A percentile compares a stretch with the other conserved stretches of the same genome.
These are phyloP conservation scores for Thermothielavioides terrestris DNA, from an alignment of 495 filamentous ascomycete species.

Conservation along the genomic window DNA sequence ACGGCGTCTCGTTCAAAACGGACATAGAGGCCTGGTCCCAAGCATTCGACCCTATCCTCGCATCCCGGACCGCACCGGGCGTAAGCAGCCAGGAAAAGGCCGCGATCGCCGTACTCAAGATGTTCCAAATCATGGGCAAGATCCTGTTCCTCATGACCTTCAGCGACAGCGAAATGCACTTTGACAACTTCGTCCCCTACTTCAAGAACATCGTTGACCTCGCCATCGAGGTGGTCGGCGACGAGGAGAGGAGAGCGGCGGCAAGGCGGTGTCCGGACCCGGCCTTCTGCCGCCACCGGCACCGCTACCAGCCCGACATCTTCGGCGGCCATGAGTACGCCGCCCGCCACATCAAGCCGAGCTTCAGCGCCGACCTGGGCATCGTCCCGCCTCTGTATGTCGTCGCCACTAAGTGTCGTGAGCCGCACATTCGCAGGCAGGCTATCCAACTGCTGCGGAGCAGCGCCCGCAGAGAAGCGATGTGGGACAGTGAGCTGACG, in stretches of 20 bases:
- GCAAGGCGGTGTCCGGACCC: slow-evolving; percentile 37
- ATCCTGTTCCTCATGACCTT: slow-evolving; percentile 49
- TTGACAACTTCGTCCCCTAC: slow-evolving; percentile 32
- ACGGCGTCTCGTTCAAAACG: slow-evolving; percentile 32
- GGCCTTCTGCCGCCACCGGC: slow-evolving; percentile 33
- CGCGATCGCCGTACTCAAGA: slow-evolving; percentile 46
- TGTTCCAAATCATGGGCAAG: slow-evolving; percentile 45
- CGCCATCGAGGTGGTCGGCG: slow-evolving; percentile 40
- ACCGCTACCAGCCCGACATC: slow-evolving; percentile 26
- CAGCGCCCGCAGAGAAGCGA: slow-evolving; percentile 50
- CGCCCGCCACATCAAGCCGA: slow-evolving; percentile 42
- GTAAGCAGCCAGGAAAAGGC: slow-evolving; percentile 46
- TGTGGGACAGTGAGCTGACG: slow-evolving; percentile 53
- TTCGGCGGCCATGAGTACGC: slow-evolving; percentile 37
- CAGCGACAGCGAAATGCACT: slow-evolving; percentile 38
- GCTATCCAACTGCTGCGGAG: slow-evolving; percentile 48
- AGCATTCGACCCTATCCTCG: slow-evolving; percentile 44
- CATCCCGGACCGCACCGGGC: slow-evolving; percentile 37
- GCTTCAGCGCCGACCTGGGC: slow-evolving; percentile 46
- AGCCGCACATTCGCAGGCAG: slow-evolving; percentile 43
- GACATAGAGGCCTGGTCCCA: slow-evolving; percentile 44
- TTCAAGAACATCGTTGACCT: slow-evolving; percentile 39
- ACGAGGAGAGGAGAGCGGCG: slow-evolving; percentile 40
- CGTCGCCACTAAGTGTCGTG: slow-evolving; percentile 51
- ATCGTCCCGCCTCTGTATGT: slow-evolving; percentile 49